phyloP scores from a whole-genome alignment of 768 basidiomycete genomes.

The Suillus decipiens region DNA sequence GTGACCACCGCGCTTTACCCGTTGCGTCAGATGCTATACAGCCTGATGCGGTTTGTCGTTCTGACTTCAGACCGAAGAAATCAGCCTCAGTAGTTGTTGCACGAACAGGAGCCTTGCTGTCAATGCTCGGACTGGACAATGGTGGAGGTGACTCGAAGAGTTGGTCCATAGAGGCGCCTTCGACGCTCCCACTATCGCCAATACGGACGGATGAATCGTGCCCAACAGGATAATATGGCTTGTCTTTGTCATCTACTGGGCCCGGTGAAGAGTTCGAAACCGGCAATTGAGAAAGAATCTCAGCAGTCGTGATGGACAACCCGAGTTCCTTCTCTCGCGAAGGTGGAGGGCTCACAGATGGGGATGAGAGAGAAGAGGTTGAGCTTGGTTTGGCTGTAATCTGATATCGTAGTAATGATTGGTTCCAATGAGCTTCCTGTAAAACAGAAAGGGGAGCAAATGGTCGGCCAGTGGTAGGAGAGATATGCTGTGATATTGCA shows the following conservation, averaged over 20 bases:
- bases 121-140: constrained; percentile 17
- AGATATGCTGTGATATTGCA: constrained; percentile 70
- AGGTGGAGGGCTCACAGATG: constrained; percentile 38
- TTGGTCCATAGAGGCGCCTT: constrained; percentile 67
- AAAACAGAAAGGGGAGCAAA: constrained; percentile 70
- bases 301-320: constrained; percentile 53
- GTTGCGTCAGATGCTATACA: constrained; percentile 45
- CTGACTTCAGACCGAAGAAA: constrained; percentile 64
- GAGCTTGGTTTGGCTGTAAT: constrained; percentile 44
- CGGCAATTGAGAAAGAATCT: constrained; percentile 42
- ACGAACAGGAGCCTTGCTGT: constrained; percentile 29
- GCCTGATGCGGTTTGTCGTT: constrained; percentile 41
- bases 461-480: constrained; percentile 64
- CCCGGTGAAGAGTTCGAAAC: constrained; percentile 20
- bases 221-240: constrained; percentile 64
- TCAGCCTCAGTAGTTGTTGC: constrained; percentile 45
- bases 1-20: constrained; percentile 59
- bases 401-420: constrained; percentile 63
- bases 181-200: constrained; percentile 62
- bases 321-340: constrained; percentile 65
- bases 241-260: constrained; percentile 26
- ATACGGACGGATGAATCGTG: constrained; percentile 71
- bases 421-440: constrained; percentile 80
- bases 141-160: constrained; percentile 49
- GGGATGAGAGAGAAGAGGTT: constrained; percentile 23